Evolutionary conservation across 306 rosid species (phyloP), one percentile per base, ranked within the genome.

Genomic region (Chamaecrista fasciculata): DNA sequence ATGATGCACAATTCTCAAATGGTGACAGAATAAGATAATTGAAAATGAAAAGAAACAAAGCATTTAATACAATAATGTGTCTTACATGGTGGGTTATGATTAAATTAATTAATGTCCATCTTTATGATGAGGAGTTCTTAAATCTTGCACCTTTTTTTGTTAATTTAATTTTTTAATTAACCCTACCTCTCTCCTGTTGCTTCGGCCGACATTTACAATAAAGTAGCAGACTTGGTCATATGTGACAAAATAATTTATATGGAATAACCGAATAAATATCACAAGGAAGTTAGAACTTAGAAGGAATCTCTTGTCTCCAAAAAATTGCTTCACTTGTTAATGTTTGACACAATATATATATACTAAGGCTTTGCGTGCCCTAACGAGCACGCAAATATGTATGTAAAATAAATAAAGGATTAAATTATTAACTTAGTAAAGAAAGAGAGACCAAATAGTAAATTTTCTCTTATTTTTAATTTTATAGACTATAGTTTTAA

Each of bases 191-290:
- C 50, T 29, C 71, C 70, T 70, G 36, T 73, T 64, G 39, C 19
- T 62, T 78, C 53, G 53, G 67, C 91, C 81, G 56, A 78, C 78
- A 16, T 66, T 23, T 44, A 58, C 42, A 59, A 72, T 79, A 53
- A 53, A 82, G 28, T 70, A 60, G 37, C 12, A 5, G 39, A 66
- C 23, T 74, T 28, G 44, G 46, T 75, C 72, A 67, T 82, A 60
- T 75, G 79, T 76, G 65, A 50, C 11, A 42, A 70, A 63, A 66
- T 51, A 81, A 72, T 64, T 60, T 31, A 74, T 60, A 47, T 33
- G 66, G 4, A 29, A 29, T 29, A 2, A 2, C 2, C 2, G 2
- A 29, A 29, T 29, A 34, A 47, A 44, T 21, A 68, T 26, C 57
- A n/a, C 58, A 57, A 28, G 36, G 49, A 62, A 63, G 62, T 31